Evolutionary conservation across 1,284 basidiomycete genomes (phyloP).

Genomic region (Fistulinella staudtii): DNA sequence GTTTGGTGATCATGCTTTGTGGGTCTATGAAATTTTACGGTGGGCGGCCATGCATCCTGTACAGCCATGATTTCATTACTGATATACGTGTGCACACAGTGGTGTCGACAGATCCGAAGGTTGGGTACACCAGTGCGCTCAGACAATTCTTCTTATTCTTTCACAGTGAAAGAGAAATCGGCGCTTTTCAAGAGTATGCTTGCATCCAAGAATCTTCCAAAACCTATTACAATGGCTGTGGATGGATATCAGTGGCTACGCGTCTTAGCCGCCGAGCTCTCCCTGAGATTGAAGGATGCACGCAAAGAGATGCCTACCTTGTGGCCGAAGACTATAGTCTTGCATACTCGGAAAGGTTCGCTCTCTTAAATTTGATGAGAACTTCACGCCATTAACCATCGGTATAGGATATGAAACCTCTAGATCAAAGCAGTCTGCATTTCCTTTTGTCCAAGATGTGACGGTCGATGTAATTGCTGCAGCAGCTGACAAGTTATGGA

Average conservation of each 20-base stretch:
- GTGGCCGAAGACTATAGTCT: constrained; percentile 90
- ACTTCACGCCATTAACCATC: constrained; percentile 3
- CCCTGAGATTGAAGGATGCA: constrained; percentile 80
- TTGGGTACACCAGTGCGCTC: constrained; percentile 22
- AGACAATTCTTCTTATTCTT: constrained; percentile 1
- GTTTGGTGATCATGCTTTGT: constrained; percentile 81
- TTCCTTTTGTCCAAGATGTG: constrained; percentile 75
- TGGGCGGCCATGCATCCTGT: constrained; percentile 28
- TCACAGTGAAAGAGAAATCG: constrained; percentile 80
- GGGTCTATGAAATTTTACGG: constrained; percentile 87
- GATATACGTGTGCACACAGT: constrained; percentile 38
- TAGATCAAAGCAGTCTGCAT: constrained; percentile 77
- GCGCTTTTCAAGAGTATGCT: constrained; percentile 87
- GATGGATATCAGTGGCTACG: constrained; percentile 89
- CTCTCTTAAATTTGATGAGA: background rate
- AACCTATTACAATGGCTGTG: constrained; percentile 64
- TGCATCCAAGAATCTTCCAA: constrained; percentile 86
- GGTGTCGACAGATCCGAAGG: constrained; percentile 92
- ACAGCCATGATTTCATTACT: background rate
- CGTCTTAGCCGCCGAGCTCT: constrained; percentile 87
- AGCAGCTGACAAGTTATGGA: constrained; percentile 84
- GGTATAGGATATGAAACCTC: constrained; percentile 58
- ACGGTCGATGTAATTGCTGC: constrained; percentile 74
- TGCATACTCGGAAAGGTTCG: constrained; percentile 69
- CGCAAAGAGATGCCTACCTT: constrained; percentile 68